Evolutionary conservation across 2,329 filamentous ascomycete species (phyloP).

Genomic region (Lachnellula suecica): DNA sequence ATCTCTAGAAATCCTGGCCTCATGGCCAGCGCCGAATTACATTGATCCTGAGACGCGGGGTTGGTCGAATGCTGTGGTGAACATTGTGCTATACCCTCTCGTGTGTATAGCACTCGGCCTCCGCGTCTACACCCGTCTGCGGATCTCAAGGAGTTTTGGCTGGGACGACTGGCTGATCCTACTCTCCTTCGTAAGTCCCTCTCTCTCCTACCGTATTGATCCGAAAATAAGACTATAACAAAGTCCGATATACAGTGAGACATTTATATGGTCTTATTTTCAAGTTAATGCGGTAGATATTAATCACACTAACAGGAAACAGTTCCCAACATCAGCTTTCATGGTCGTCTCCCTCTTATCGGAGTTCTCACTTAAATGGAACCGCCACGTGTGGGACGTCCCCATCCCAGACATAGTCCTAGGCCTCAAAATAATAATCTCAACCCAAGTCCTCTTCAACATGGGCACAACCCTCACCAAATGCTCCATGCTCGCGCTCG

Average conservation of each 20-base stretch:
- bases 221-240: no score
- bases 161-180: no score
- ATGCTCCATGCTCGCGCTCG: slow-evolving; percentile 33
- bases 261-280: no score
- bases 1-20: slow-evolving; percentile 38
- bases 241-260: no score
- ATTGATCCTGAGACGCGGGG: slow-evolving; percentile 44
- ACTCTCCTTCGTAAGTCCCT: no score
- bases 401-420: slow-evolving; percentile 28
- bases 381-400: slow-evolving; percentile 43
- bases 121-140: slow-evolving; percentile 45
- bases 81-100: slow-evolving; percentile 39
- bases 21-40: slow-evolving; percentile 49
- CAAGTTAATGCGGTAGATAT: no score
- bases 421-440: slow-evolving; percentile 36
- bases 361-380: slow-evolving; percentile 45
- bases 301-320: no score
- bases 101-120: slow-evolving; percentile 40
- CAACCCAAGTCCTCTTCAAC: slow-evolving; percentile 37
- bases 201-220: no score
- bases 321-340: no score
- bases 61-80: slow-evolving; percentile 40
- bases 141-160: slow-evolving; percentile 45
- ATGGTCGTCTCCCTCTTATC: no score
- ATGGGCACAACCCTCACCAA: slow-evolving; percentile 36